Percentiles rank a stretch among this genome's conserved stretches.
These are phyloP conservation scores for Suillus cothurnatus DNA, from an alignment of 768 basidiomycete species.

Conservation along the genomic window DNA sequence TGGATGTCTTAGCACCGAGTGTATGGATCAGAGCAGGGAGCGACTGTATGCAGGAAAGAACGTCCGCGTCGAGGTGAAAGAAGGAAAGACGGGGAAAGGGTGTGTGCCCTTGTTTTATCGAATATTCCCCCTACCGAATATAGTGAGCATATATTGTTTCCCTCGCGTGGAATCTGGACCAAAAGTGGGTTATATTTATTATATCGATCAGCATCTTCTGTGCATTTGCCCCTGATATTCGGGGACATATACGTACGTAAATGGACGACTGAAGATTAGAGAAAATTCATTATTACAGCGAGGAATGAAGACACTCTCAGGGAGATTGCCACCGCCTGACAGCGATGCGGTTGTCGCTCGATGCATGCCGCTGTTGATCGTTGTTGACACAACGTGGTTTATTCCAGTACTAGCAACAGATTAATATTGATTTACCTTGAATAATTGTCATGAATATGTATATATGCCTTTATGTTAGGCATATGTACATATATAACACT, in stretches of 20 bases:
- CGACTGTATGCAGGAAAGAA: conserved; percentile 24
- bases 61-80: conserved; percentile 43
- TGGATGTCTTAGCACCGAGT: conserved; percentile 21
- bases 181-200: conserved; percentile 61
- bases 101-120: conserved; percentile 73
- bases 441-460: background rate
- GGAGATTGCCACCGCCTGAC: conserved; percentile 23
- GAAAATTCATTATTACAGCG: conserved; percentile 39
- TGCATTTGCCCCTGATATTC: conserved; percentile 58
- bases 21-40: conserved; percentile 20
- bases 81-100: conserved; percentile 64
- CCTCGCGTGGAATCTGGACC: conserved; percentile 61
- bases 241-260: conserved; percentile 65
- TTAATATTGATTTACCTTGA: conserved; percentile 2
- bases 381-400: conserved; percentile 12
- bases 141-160: conserved; percentile 67
- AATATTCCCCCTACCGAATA: conserved; percentile 69
- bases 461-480: background rate
- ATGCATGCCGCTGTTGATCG: conserved; percentile 13
- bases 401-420: conserved; percentile 9
- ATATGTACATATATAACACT: background rate
- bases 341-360: conserved; percentile 15
- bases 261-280: conserved; percentile 32
- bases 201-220: conserved; percentile 54
- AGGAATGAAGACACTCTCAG: conserved; percentile 24